Evolutionary conservation across 495 filamentous ascomycete genomes (phyloP), one percentile per base, ranked within the genome.

Genomic region (Penicillium flavigenum): DNA sequence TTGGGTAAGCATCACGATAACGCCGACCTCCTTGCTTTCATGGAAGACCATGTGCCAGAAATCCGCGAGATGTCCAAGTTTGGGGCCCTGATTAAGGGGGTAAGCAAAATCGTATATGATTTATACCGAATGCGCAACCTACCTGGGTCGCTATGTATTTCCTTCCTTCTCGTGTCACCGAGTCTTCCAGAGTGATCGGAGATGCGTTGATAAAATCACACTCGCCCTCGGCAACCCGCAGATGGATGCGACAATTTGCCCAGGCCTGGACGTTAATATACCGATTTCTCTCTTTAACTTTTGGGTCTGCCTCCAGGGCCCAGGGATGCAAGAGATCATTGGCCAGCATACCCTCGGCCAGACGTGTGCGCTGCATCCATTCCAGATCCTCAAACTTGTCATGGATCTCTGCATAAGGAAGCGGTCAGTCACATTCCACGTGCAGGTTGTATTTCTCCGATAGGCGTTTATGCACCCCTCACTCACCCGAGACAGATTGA

Each of bases 41-140:
- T 96, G 86, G 72, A 90, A 90, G 27, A 96, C 77, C 94, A 99
- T 99, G 60, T 94, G 90, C 91, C 93, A 99, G 43, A 95, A 88
- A 65, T 96, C 89, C 60, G 86, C 81, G 38, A 86, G 77, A 38
- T 79, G 68, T 7, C 80, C 77, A 59, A 79, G 69, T 70, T 92
- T 97, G 1, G 94, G 94, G 9, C 92, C 93, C 81, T 96, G 75
- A 70, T 14, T n/a, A 44, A 47, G 2, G 42, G 42, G 42, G 51
- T 26, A 22, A 58, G 48, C 29, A 16, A 24, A 34, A 19, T 27
- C 20, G 41, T 10, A 34, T 9, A 46, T 16, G 3, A 34, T 29
- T 36, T 54, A 39, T 17, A 29, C 14, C n/a, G 47, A 29, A 16
- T n/a, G 24, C 20, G 50, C 9, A 63, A 75, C 72, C 63, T 75